Conservation (phyloP, 2,329 filamentous ascomycete species). For the Westerdykella ornata region DNA sequence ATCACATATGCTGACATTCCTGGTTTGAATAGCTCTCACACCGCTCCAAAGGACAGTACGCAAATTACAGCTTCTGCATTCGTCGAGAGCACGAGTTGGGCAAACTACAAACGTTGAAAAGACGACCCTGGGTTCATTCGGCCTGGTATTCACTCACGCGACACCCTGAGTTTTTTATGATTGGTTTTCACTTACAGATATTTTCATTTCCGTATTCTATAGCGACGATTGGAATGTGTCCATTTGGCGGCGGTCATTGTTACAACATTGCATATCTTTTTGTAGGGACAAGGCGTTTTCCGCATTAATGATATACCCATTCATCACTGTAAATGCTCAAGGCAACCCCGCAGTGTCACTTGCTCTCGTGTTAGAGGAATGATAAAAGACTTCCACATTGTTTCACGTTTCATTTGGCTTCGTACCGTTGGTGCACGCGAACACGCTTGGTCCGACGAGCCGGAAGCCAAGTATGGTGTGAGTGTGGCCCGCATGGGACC, state of each 20-base stretch:
- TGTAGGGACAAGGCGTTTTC: neutral
- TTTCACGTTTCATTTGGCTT: no score
- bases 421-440: no score
- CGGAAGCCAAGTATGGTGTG: no score
- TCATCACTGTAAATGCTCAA: no score
- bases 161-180: constrained; percentile 17
- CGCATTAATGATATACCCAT: no score
- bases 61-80: constrained; percentile 32
- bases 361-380: no score
- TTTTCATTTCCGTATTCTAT: neutral
- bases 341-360: no score
- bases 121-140: neutral
- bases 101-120: neutral
- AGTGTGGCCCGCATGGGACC: no score
- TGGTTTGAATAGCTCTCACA: constrained; percentile 24
- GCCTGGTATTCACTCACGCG: constrained; percentile 11
- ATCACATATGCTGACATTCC: constrained; percentile 22
- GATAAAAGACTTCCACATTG: no score
- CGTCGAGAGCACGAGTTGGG: constrained; percentile 22
- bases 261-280: neutral
- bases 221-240: constrained; percentile 4
- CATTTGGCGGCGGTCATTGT: constrained; percentile 6
- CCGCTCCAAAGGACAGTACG: constrained; percentile 33
- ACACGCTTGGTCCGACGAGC: no score
- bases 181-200: neutral